A percentile compares a stretch with the other conserved stretches of the same genome.
phyloP scores from a whole-genome alignment of 108 stramenopile genomes.

The Skeletonema menzelii region DNA sequence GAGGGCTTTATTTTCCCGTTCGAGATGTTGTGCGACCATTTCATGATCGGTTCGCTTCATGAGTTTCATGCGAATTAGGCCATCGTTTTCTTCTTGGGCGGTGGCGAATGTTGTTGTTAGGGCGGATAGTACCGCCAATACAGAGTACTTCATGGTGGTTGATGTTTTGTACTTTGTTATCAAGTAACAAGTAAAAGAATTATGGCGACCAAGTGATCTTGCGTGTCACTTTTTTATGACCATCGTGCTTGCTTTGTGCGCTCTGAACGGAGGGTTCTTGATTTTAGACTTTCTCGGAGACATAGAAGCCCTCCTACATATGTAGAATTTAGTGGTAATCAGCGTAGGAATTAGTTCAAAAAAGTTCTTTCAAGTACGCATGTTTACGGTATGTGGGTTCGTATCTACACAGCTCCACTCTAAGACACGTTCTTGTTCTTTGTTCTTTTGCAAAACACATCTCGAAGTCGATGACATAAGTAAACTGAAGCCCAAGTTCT shows the following conservation, averaged over 20 bases:
- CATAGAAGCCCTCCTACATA: not conserved
- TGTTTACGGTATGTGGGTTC: not conserved
- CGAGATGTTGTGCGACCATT: conserved; percentile 63
- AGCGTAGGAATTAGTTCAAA: not conserved
- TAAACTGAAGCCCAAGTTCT: too few relatives aligned
- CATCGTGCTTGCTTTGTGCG: not conserved
- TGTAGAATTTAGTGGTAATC: not conserved
- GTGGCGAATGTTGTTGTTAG: not conserved
- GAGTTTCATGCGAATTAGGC: conserved; percentile 41
- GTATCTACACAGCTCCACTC: not conserved
- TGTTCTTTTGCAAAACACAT: not conserved
- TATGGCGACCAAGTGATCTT: not conserved
- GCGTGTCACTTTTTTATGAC: not conserved
- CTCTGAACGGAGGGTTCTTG: not conserved
- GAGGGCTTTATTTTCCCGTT: conserved; percentile 70
- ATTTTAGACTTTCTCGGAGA: not conserved
- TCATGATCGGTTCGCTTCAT: conserved; percentile 66
- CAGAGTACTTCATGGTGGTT: conserved; percentile 14
- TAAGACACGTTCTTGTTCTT: too few relatives aligned
- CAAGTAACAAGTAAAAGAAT: not conserved
- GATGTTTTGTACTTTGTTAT: not conserved
- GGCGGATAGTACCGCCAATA: conserved; percentile 5
- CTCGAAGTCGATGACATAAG: not conserved
- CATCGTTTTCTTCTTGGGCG: conserved; percentile 7
- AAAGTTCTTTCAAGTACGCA: not conserved